Percentiles rank a stretch among this genome's conserved stretches.
phyloP scores from a whole-genome alignment of 805 yeast species.

The Metschnikowia kofuensis region DNA sequence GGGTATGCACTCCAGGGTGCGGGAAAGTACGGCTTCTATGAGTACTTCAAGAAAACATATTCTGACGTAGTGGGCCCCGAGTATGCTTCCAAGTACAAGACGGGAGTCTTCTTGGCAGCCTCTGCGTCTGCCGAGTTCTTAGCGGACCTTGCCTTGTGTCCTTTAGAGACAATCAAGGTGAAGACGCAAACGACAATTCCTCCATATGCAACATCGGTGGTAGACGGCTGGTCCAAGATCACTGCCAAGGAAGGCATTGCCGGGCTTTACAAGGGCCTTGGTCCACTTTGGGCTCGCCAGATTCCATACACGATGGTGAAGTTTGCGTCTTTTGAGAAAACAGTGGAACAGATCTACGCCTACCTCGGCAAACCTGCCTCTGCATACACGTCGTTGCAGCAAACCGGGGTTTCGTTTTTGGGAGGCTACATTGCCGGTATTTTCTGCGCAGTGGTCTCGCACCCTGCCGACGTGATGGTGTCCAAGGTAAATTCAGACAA shows the following conservation, averaged over 20 bases:
- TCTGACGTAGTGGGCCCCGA: conserved; percentile 64
- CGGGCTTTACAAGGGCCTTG: conserved; percentile 82
- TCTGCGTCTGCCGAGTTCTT: conserved; percentile 93
- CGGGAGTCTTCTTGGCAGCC: conserved; percentile 74
- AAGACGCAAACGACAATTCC: conserved; percentile 92
- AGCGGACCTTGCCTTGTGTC: conserved; percentile 89
- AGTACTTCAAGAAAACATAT: conserved; percentile 80
- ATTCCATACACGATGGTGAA: conserved; percentile 99
- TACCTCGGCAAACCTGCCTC: conserved; percentile 69
- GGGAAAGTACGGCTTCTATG: conserved; percentile 95
- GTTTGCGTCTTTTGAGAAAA: conserved; percentile 90
- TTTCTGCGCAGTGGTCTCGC: conserved; percentile 91
- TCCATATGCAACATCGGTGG: conserved; percentile 63
- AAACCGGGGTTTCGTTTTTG: conserved; percentile 90
- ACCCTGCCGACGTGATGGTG: conserved; percentile 99
- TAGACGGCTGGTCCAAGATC: conserved; percentile 67
- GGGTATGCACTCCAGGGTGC: conserved; percentile 97
- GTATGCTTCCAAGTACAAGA: conserved; percentile 58
- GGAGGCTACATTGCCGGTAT: conserved; percentile 99
- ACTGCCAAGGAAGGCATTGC: conserved; percentile 65
- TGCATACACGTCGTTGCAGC: conserved; percentile 69
- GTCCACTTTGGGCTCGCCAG: conserved; percentile 94
- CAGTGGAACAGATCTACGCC: conserved; percentile 76
- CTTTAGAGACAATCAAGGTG: conserved; percentile 93
- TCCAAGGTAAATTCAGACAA: conserved; percentile 82